A percentile compares a stretch with the other conserved stretches of the same genome.
Evolutionary conservation across 1,284 basidiomycete species (phyloP).

Genomic region (Ceratorhiza oryzae-sativae): DNA sequence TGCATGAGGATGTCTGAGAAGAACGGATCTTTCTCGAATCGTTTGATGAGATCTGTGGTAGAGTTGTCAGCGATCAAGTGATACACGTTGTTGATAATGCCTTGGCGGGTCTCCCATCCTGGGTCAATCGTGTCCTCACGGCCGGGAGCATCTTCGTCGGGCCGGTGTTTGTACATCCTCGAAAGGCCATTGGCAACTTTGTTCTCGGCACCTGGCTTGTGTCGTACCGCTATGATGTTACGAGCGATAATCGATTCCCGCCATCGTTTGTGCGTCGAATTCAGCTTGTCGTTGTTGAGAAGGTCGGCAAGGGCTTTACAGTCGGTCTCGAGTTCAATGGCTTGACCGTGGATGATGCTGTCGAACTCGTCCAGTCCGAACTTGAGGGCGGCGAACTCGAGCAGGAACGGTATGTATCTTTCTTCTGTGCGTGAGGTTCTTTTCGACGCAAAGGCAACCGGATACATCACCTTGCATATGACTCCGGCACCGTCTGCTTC

Average conservation of each 20-base stretch:
- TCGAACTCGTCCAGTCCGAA: conserved; percentile 43
- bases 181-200: conserved; percentile 40
- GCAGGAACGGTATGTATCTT: conserved; percentile 43
- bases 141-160: background rate
- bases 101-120: conserved; percentile 21
- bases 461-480: conserved; percentile 35
- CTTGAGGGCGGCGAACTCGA: conserved; percentile 46
- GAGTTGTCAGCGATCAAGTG: background rate
- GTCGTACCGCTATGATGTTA: conserved; percentile 38
- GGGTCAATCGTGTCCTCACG: conserved; percentile 14
- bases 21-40: conserved; percentile 12
- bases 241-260: conserved; percentile 32
- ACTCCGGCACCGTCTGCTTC: background rate
- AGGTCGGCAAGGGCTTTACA: conserved; percentile 44
- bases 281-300: conserved; percentile 38
- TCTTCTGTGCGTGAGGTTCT: conserved; percentile 43
- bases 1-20: conserved; percentile 25
- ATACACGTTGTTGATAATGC: conserved; percentile 13
- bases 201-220: conserved; percentile 40
- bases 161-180: conserved; percentile 27
- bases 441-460: conserved; percentile 44
- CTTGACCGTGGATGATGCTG: conserved; percentile 39
- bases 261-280: conserved; percentile 38
- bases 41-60: background rate
- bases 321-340: conserved; percentile 44